These are phyloP conservation scores for Zygosaccharomyces siamensis DNA, from an alignment of 805 yeast species.

Conservation along the genomic window DNA sequence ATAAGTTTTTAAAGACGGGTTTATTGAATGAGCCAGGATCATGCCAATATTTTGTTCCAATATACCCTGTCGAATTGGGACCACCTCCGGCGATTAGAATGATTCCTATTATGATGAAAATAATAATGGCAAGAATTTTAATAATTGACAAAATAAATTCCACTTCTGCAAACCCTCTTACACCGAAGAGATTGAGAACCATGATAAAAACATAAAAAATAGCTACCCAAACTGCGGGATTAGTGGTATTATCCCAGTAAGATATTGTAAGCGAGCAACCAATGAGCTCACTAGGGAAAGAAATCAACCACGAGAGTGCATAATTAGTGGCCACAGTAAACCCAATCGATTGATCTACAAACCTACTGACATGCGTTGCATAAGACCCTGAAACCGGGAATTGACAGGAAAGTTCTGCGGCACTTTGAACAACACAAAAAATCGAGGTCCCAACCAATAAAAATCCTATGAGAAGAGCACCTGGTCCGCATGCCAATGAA, in stretches of 20 bases:
- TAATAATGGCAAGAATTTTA: constrained; percentile 41
- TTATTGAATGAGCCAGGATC: constrained; percentile 50
- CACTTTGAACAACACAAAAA: constrained; percentile 30
- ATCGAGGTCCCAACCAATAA: constrained; percentile 27
- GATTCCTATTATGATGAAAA: constrained; percentile 49
- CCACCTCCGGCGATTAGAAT: constrained; percentile 44
- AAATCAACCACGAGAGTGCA: constrained; percentile 51
- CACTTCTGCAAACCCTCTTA: constrained; percentile 50
- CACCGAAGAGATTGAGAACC: constrained; percentile 47
- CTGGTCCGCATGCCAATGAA: constrained; percentile 28
- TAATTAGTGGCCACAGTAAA: constrained; percentile 60
- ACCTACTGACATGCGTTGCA: constrained; percentile 52
- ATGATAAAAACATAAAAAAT: constrained; percentile 36
- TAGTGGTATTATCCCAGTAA: constrained; percentile 38
- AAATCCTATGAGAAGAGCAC: constrained; percentile 25
- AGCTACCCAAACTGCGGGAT: constrained; percentile 29
- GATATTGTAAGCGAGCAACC: constrained; percentile 50
- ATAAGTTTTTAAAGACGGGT: constrained; percentile 55
- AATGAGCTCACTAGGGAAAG: constrained; percentile 51
- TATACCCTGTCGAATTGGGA: constrained; percentile 40
- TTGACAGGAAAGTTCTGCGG: constrained; percentile 46
- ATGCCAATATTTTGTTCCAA: constrained; percentile 44
- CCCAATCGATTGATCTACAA: constrained; percentile 56
- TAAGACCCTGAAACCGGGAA: constrained; percentile 52
- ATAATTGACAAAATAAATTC: constrained; percentile 45